Conservation (phyloP, 1,139 yeast species). For the Protomyces macrosporus region DNA sequence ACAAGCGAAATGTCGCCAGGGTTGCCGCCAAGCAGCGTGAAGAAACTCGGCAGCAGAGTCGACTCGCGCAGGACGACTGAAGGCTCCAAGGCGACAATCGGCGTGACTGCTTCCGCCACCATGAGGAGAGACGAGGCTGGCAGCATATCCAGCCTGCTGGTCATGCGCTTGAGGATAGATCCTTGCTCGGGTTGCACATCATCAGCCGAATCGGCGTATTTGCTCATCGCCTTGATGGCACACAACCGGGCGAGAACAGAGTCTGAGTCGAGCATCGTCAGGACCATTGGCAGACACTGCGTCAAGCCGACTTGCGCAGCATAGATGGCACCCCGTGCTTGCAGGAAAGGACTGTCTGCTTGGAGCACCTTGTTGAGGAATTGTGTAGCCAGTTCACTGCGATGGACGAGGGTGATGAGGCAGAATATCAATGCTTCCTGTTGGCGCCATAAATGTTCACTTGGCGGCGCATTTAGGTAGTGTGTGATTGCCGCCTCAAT, state of each 20-base stretch:
- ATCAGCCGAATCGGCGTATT: slow-evolving; percentile 11
- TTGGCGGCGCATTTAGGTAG: slow-evolving; percentile 1
- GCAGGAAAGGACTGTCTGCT: slow-evolving; percentile 3
- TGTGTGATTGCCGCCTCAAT: slow-evolving; percentile 2
- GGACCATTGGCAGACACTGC: background rate
- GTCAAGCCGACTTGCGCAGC: slow-evolving; percentile 14
- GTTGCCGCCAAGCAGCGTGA: slow-evolving; percentile 24
- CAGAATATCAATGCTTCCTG: slow-evolving; percentile 20
- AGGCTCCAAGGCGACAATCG: slow-evolving; percentile 18
- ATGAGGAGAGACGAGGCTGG: slow-evolving; percentile 22
- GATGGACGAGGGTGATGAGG: background rate
- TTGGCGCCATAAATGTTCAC: slow-evolving; percentile 7
- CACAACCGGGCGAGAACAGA: slow-evolving; percentile 8
- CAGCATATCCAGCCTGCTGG: background rate
- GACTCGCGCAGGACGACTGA: slow-evolving; percentile 10
- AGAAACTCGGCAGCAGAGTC: slow-evolving; percentile 25
- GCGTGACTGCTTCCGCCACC: slow-evolving; percentile 26
- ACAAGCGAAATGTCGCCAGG: slow-evolving; percentile 30
- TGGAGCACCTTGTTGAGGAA: slow-evolving; percentile 1
- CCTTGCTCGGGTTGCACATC: slow-evolving; percentile 8
- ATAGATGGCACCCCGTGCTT: slow-evolving; percentile 15
- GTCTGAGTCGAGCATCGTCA: background rate
- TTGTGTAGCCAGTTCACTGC: background rate
- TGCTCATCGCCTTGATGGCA: slow-evolving; percentile 19
- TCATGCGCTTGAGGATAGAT: slow-evolving; percentile 10